Base-by-base conservation (phyloP, 75 land plant genomes). In the Cupressus sempervirens region DNA sequence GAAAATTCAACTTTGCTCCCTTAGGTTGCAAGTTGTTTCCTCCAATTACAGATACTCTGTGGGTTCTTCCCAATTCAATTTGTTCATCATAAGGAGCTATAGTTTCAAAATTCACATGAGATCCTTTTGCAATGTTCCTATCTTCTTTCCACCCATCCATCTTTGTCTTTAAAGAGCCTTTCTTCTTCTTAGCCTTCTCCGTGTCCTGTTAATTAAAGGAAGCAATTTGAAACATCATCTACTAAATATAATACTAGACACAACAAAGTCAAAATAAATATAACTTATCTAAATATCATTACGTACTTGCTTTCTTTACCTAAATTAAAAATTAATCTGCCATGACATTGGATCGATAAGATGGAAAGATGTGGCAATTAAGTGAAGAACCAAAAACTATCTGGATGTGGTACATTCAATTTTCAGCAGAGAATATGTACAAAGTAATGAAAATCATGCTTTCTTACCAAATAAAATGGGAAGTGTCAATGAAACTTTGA, bases 101-200 rank as follows among this genome's bases (percentile, higher is more conserved):
- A 3, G 36, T 73, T 34, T 73, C 16, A 32, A 12, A 73, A 34
- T 73, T 73, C 35, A 32, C 75, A 73, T 73, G 32, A 32, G 75
- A 34, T 73, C 15, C 75, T 26, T 35, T 73, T 32, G 75, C 75
- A 32, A 73, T 36, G 32, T 73, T 73, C 35, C 32, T 12, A 73
- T 32, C 35, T 73, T 73, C 75, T 32, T 73, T 73, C 75, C 75
- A 73, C 36, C 15, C 75, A 73, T 30, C 48, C 48, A 46, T 46
- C 48, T 46, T 46, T 46, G 10, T 35, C 36, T 73, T 73, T 35
- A 30, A 30, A 73, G 75, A 73, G 35, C 12, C 36, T 30, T 73
- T 73, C 75, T 73, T 73, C 36, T 35, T 73, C 36, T 73, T 73
- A 73, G 75, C 32, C 75, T 32, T 32, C 75, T 72, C 75, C 75